Evolutionary conservation across 1,284 basidiomycete species (phyloP).

Genomic region (Moesziomyces globuligerus): DNA sequence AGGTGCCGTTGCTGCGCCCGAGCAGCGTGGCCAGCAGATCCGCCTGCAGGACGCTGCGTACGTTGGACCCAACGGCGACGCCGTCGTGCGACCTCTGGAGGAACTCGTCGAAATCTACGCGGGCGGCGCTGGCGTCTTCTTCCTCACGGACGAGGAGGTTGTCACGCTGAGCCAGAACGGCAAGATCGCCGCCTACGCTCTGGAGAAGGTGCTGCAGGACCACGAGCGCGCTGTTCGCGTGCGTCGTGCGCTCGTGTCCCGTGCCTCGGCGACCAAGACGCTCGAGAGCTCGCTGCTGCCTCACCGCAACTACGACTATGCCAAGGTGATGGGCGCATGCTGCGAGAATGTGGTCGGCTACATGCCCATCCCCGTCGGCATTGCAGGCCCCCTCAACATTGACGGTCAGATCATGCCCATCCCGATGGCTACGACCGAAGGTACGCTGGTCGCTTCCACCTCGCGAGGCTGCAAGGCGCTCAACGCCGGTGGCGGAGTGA

Average conservation of each 20-base stretch:
- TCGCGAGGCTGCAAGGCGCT: slow-evolving; percentile 98
- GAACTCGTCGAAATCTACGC: slow-evolving; percentile 88
- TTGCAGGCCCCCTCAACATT: slow-evolving; percentile 93
- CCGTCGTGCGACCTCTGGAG: slow-evolving; percentile 71
- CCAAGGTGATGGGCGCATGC: slow-evolving; percentile 92
- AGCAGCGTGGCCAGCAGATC: slow-evolving; percentile 36
- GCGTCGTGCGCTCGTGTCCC: slow-evolving; percentile 89
- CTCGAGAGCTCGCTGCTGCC: slow-evolving; percentile 87
- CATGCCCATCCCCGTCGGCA: slow-evolving; percentile 94
- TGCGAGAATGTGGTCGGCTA: slow-evolving; percentile 99
- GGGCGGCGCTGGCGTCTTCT: slow-evolving; percentile 73
- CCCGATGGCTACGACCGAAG: slow-evolving; percentile 99
- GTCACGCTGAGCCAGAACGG: slow-evolving; percentile 88
- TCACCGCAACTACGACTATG: slow-evolving; percentile 89
- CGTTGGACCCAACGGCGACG: slow-evolving; percentile 47
- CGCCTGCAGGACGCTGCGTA: slow-evolving; percentile 40
- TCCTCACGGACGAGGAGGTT: slow-evolving; percentile 91
- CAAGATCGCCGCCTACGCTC: slow-evolving; percentile 90
- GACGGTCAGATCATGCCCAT: slow-evolving; percentile 88
- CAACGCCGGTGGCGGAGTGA: slow-evolving; percentile 93
- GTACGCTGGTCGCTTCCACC: slow-evolving; percentile 95
- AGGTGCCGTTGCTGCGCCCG: slow-evolving; percentile 34
- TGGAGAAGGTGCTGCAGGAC: slow-evolving; percentile 91
- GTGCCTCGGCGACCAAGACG: slow-evolving; percentile 83
- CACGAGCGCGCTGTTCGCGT: slow-evolving; percentile 86